phyloP scores from a whole-genome alignment of 257 asterid genomes.

The Nicotiana knightiana region DNA sequence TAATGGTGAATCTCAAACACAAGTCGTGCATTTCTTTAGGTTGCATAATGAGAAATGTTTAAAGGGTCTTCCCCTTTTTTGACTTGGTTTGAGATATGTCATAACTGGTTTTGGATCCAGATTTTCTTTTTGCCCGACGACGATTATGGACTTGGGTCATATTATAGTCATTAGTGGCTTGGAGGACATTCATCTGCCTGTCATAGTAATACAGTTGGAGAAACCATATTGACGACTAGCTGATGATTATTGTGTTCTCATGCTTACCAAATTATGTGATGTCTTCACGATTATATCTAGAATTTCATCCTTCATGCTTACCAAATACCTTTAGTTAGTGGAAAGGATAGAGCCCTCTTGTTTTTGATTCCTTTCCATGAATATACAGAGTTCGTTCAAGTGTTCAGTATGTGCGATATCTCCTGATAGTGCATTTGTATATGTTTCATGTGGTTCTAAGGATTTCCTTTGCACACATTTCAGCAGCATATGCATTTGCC shows the following conservation, averaged over 20 bases:
- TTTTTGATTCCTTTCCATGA: not conserved
- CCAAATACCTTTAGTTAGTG: not conserved
- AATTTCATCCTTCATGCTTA: not conserved
- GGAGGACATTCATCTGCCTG: not conserved
- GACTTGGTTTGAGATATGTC: not conserved
- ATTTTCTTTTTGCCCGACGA: not conserved
- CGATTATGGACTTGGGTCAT: not conserved
- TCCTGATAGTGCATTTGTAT: not conserved
- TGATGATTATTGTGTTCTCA: not conserved
- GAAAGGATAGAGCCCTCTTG: not conserved
- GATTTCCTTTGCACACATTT: not conserved
- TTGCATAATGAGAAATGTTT: not conserved
- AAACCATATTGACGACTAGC: not conserved
- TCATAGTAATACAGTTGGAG: not conserved
- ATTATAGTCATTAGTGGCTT: not conserved
- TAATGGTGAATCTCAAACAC: not conserved
- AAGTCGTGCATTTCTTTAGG: not conserved
- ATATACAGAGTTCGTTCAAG: not conserved
- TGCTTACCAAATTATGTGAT: not conserved
- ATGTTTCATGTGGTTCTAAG: not conserved
- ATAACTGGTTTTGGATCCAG: not conserved
- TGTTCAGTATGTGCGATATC: not conserved
- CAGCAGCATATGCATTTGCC: not conserved
- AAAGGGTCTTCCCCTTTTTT: not conserved
- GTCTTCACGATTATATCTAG: not conserved